Evolutionary conservation across 1,284 basidiomycete species (phyloP).

Genomic region (Ceraceosorus guamensis): DNA sequence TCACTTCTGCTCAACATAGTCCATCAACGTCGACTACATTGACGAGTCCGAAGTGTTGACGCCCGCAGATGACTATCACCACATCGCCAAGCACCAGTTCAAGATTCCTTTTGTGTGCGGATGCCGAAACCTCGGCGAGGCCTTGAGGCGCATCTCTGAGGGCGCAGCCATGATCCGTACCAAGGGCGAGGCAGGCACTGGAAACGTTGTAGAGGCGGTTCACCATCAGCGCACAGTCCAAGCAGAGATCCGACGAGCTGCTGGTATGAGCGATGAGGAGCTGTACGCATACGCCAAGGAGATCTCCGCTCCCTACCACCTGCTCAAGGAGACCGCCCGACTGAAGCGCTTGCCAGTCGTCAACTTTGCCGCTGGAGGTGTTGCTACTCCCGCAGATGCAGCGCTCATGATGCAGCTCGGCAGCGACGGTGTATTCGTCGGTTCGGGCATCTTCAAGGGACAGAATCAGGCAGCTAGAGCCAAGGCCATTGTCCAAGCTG

Average conservation of each 20-base stretch:
- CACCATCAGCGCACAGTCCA: slow-evolving; percentile 78
- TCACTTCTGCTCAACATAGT: slow-evolving; percentile 53
- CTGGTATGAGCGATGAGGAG: slow-evolving; percentile 81
- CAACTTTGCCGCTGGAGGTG: slow-evolving; percentile 68
- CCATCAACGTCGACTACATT: slow-evolving; percentile 93
- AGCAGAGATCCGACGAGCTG: slow-evolving; percentile 76
- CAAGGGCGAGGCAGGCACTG: slow-evolving; percentile 74
- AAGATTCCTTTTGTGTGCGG: slow-evolving; percentile 60
- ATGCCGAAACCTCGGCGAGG: slow-evolving; percentile 65
- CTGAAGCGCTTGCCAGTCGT: slow-evolving; percentile 88
- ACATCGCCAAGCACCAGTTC: slow-evolving; percentile 59
- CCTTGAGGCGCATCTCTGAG: slow-evolving; percentile 89
- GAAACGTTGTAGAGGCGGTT: slow-evolving; percentile 89
- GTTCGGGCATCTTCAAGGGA: slow-evolving; percentile 54
- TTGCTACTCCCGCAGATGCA: slow-evolving; percentile 95
- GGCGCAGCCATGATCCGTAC: slow-evolving; percentile 57
- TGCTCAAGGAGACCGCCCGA: slow-evolving; percentile 90
- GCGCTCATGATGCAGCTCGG: slow-evolving; percentile 99
- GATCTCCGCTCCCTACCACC: slow-evolving; percentile 75
- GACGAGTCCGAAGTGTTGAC: slow-evolving; percentile 90
- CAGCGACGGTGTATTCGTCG: slow-evolving; percentile 73
- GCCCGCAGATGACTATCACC: slow-evolving; percentile 63
- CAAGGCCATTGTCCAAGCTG: slow-evolving; percentile 93
- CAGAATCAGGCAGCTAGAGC: slow-evolving; percentile 90
- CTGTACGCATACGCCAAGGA: slow-evolving; percentile 91